Evolutionary conservation across 371 early-diverging fungal genomes (phyloP).

Genomic region (Thermomucor indicae-seudaticae): DNA sequence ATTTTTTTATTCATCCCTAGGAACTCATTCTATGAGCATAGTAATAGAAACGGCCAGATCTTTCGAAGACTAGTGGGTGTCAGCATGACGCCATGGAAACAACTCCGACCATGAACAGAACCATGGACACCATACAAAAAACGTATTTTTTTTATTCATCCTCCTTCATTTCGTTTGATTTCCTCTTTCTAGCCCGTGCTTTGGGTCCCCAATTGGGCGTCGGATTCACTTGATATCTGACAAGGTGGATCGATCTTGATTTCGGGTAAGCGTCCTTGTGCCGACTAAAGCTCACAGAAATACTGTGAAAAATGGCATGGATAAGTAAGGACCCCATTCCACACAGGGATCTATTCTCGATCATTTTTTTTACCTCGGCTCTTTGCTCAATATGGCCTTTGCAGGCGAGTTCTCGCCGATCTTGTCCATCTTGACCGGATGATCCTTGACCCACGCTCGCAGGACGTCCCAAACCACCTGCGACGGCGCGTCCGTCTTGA

Average conservation of each 20-base stretch:
- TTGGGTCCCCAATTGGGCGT: constrained; percentile 95
- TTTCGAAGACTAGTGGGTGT: too few species aligned
- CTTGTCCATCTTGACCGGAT: constrained; percentile 68
- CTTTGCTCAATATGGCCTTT: constrained; percentile 55
- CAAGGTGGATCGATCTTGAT: constrained; percentile 76
- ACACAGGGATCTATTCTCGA: too few species aligned
- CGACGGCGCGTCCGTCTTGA: constrained; percentile 97
- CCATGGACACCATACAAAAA: too few species aligned
- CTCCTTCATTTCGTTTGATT: constrained; percentile 5
- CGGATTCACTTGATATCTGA: constrained; percentile 93
- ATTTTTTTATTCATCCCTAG: too few species aligned
- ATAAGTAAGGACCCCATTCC: background rate
- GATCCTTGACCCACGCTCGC: constrained; percentile 66
- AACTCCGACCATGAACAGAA: too few species aligned
- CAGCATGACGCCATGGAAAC: too few species aligned
- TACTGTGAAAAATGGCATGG: constrained; percentile 14
- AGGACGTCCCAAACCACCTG: constrained; percentile 93
- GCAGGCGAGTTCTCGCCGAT: constrained; percentile 71
- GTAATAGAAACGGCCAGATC: too few species aligned
- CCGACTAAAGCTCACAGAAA: constrained; percentile 59
- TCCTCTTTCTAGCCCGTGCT: constrained; percentile 64
- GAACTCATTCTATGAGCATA: too few species aligned
- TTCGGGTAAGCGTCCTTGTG: constrained; percentile 74
- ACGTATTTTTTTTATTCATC: background rate
- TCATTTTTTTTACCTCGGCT: constrained; percentile 41